Base-by-base conservation (phyloP, 495 filamentous ascomycete genomes). In the Trichoderma reesei region DNA sequence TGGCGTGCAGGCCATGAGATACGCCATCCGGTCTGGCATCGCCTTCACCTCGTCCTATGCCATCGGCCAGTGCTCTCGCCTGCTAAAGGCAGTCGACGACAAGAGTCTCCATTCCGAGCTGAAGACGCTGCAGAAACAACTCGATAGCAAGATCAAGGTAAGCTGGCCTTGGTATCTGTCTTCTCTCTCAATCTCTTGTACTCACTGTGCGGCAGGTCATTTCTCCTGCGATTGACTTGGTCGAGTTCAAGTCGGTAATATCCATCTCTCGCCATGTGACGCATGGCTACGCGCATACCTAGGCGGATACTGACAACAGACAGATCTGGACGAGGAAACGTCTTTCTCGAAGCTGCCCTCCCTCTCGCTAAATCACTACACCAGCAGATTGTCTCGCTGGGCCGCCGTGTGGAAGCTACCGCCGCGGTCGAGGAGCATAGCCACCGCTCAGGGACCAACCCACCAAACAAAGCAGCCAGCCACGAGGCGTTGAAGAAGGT, bases 311-410 rank as follows among this genome's bases (percentile, higher is more conserved):
- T 65, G 41, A 70, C 62, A 62, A 16, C 26, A 26, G 5, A 20
- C 68, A 92, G 89, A 67, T 90, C 92, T 67, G 90, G 91, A 5
- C 85, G 95, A 68, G 95, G 95, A n/a, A 97, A 99, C 70, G 91
- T 91, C 0, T 90, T 92, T 62, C 81, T 99, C 3, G 92, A 97
- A 70, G 91, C 90, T 31, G 93, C 95, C 1, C 86, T 96, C 9
- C 85, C 84, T 10, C 83, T 96, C 26, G 95, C 93, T 16, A 94
- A 93, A 71, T 82, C 86, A 39, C 79, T 99, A n/a, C 85, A 93
- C 56, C 86, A 85, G 74, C 91, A 96, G 38, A 96, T 99, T 46
- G 87, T 96, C 67, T 77, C 84, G 5, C 82, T 99, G 2, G 95
- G 93, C 3, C 82, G 88, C 42, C 85, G 90, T 54, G 75, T 98